These are phyloP conservation scores for Fraxinus xanthoxyloides DNA, from an alignment of 305 asterid genomes.

Conservation along the genomic window DNA sequence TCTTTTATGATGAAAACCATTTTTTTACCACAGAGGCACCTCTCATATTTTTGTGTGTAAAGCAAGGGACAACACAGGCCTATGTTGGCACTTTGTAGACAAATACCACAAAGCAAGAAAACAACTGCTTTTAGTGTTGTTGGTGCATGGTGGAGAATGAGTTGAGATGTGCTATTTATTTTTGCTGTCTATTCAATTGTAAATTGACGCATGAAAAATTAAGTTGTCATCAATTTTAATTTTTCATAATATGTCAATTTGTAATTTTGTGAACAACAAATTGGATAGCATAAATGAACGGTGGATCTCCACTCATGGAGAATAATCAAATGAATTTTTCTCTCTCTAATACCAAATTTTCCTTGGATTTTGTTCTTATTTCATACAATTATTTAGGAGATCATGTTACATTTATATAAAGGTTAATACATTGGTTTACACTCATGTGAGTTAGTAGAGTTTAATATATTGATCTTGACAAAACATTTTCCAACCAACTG, in stretches of 20 bases:
- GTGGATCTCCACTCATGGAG: background rate
- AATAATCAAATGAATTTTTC: background rate
- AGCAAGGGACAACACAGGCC: background rate
- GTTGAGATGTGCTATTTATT: too few species aligned
- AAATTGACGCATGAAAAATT: too few species aligned
- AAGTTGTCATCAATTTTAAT: too few species aligned
- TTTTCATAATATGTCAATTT: too few species aligned
- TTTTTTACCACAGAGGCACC: background rate
- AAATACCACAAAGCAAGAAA: background rate
- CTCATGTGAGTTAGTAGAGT: too few species aligned
- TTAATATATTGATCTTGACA: too few species aligned
- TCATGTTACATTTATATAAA: too few species aligned
- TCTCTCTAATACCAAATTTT: background rate
- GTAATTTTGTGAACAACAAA: too few species aligned
- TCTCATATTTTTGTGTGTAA: background rate
- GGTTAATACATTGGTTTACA: too few species aligned
- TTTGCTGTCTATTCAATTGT: too few species aligned
- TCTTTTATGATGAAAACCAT: background rate
- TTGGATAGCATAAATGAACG: too few species aligned
- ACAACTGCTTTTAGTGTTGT: background rate
- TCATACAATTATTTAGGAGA: background rate
- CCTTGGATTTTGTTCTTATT: background rate
- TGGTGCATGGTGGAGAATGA: background rate
- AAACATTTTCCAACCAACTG: too few species aligned
- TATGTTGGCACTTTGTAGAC: conserved; percentile 3